Base-by-base conservation (phyloP, 345 rosid genomes). In the Populus nigra region DNA sequence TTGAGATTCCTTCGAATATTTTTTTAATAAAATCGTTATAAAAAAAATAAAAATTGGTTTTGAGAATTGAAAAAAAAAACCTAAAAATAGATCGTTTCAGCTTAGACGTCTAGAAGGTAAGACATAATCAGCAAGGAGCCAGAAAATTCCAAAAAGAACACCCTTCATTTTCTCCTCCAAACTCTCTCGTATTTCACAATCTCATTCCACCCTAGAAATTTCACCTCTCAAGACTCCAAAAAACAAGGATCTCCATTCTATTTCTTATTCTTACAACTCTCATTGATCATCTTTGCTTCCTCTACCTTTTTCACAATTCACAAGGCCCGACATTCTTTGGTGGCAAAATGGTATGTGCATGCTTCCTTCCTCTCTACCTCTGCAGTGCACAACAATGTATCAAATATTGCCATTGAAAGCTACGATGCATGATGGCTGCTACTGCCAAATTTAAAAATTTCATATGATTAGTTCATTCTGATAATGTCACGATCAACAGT, bases 281-380 rank as follows among this genome's bases (percentile, higher is more conserved):
- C 76, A 71, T 79, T 73, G 25, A 57, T 31, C 79, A 31, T 66
- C 71, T 72, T 62, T 73, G 53, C 77, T 69, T 59, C 81, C 80
- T 72, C 15, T 33, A 27, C 77, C 29, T 47, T 5, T 5, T 69
- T 36, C 61, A 38, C 65, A 45, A 41, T 66, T 78, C 71, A 47
- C 81, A 35, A 57, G 53, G 18, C 27, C 63, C 38, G 23, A 17
- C 59, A 38, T 67, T 69, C 79, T 74, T 75, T 79, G 68, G 78
- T 75, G 82, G 80, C 85, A 86, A 84, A 65, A 84, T 84, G 88
- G 86, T 84, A 82, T 15, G 81, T 66, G n/a, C n/a, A n/a, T n/a
- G 73, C 13, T 15, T 47, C 11, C 33, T 68, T 68, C 17, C 15
- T 15, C 0, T 57, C 45, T 35, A 8, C 12, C 50, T 45, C 0